phyloP scores from a whole-genome alignment of 257 asterid species.

The Catharanthus roseus region DNA sequence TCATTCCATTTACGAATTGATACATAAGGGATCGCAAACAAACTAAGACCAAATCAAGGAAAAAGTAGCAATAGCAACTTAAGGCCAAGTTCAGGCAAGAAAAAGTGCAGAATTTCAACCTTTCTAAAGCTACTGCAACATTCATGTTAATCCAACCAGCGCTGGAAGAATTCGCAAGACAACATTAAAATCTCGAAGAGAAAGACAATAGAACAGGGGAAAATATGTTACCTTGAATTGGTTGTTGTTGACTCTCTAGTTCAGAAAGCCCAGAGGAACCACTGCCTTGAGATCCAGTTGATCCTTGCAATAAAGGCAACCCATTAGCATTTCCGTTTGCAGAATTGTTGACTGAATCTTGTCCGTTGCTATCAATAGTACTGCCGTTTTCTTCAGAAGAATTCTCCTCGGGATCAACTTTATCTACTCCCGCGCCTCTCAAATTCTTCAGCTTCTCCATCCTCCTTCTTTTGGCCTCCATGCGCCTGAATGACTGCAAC shows the following conservation, averaged over 20 bases:
- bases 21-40: not conserved
- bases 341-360: slow-evolving; percentile 8
- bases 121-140: not conserved
- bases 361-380: slow-evolving; percentile 6
- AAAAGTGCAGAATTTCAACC: not conserved
- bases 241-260: slow-evolving; percentile 26
- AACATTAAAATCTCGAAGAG: no score
- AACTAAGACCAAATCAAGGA: not conserved
- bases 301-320: slow-evolving; percentile 31
- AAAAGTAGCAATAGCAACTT: not conserved
- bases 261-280: slow-evolving; percentile 57
- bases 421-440: slow-evolving; percentile 36
- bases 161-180: no score
- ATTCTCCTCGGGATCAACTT: slow-evolving; percentile 23
- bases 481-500: slow-evolving; percentile 49
- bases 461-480: slow-evolving; percentile 69
- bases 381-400: slow-evolving; percentile 21
- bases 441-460: slow-evolving; percentile 54
- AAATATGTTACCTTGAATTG: slow-evolving; percentile 38
- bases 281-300: slow-evolving; percentile 44
- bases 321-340: slow-evolving; percentile 24
- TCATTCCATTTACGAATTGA: not conserved
- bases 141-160: not conserved
- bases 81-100: not conserved
- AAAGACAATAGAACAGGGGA: not conserved